These are phyloP conservation scores for Xylaria intraflava DNA, from an alignment of 495 filamentous ascomycete species.

Conservation along the genomic window DNA sequence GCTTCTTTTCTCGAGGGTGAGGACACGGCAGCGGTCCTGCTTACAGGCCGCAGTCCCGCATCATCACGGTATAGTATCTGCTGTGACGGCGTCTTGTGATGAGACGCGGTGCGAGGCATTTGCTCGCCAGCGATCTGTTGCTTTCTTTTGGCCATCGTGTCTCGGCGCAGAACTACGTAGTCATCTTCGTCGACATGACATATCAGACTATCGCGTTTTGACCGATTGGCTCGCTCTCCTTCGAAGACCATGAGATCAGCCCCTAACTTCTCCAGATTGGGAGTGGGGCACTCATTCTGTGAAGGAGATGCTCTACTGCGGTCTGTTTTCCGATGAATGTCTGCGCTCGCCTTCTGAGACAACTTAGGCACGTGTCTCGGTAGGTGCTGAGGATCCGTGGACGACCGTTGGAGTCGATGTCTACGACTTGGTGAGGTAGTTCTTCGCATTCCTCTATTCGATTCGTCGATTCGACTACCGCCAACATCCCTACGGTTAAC, in stretches of 20 bases:
- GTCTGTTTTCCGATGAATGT: background rate
- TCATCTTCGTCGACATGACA: conserved; percentile 20
- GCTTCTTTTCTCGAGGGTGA: background rate
- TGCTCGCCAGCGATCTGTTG: background rate
- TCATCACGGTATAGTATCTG: background rate
- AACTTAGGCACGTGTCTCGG: background rate
- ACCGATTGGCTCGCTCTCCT: conserved; percentile 9
- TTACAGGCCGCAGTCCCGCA: background rate
- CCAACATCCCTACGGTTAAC: background rate
- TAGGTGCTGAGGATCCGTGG: background rate
- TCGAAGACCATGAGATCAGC: conserved; percentile 20
- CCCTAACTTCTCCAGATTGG: conserved; percentile 16
- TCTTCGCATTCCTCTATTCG: background rate
- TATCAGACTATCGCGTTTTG: conserved; percentile 16
- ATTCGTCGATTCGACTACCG: background rate
- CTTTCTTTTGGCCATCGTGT: conserved; percentile 8
- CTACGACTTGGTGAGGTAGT: background rate
- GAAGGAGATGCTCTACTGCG: background rate
- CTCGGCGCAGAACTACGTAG: conserved; percentile 9
- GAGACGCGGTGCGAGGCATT: background rate
- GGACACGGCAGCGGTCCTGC: background rate
- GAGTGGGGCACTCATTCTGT: background rate
- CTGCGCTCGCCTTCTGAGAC: background rate
- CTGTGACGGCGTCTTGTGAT: background rate
- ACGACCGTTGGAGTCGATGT: background rate